A percentile compares a stretch with the other conserved stretches of the same genome.
Evolutionary conservation across 306 rosid species (phyloP).

Genomic region (Rosa chinensis): DNA sequence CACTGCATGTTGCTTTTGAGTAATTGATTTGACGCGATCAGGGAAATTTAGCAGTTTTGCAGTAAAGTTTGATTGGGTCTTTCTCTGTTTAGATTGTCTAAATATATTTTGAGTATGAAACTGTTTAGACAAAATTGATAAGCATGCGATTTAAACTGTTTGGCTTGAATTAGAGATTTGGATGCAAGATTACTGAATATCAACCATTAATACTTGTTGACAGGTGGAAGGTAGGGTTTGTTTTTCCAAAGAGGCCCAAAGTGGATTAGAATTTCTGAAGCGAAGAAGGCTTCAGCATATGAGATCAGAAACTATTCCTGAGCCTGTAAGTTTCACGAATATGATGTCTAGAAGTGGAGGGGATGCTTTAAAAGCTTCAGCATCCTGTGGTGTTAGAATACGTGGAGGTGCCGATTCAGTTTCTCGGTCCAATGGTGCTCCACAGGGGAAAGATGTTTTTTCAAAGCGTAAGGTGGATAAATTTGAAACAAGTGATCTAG

Average conservation of each 20-base stretch:
- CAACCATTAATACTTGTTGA: background rate
- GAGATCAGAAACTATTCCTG: slow-evolving; percentile 40
- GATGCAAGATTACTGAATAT: background rate
- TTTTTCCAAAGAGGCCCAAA: slow-evolving; percentile 64
- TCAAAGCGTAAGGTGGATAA: slow-evolving; percentile 79
- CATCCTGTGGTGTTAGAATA: slow-evolving; percentile 65
- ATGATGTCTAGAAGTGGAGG: slow-evolving; percentile 89
- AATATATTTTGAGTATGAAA: background rate
- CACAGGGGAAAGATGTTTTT: slow-evolving; percentile 39
- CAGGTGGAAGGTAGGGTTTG: slow-evolving; percentile 91
- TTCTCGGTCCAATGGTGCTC: slow-evolving; percentile 25
- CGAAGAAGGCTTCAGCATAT: slow-evolving; percentile 77
- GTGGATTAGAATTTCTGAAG: slow-evolving; percentile 73
- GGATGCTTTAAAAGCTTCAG: slow-evolving; percentile 75
- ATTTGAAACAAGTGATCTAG: slow-evolving; percentile 77
- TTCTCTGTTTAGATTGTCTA: background rate
- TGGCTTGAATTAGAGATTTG: background rate
- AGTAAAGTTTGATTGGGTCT: background rate
- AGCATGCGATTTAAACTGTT: background rate
- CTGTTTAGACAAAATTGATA: too few species aligned
- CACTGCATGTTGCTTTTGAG: background rate
- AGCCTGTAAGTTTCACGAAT: slow-evolving; percentile 43
- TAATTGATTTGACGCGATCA: background rate
- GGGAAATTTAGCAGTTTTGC: background rate
- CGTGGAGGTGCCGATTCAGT: slow-evolving; percentile 48